Conservation (phyloP, 1,139 yeast genomes). For the Debaryomyces sp. region DNA sequence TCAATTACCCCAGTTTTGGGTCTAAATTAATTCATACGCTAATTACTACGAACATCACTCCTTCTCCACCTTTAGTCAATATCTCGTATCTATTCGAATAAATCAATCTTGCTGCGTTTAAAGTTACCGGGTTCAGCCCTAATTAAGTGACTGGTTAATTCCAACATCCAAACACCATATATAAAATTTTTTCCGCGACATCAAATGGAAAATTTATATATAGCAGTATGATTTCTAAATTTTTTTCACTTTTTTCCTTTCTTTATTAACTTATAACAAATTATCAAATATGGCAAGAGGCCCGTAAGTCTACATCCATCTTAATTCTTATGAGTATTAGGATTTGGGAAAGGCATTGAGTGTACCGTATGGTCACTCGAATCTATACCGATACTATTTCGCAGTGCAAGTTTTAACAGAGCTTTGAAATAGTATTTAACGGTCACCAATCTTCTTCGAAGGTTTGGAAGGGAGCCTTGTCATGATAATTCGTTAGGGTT, state of each 20-base stretch:
- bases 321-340: background rate
- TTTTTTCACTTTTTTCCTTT: slow-evolving; percentile 9
- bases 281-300: slow-evolving; percentile 86
- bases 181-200: background rate
- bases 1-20: background rate
- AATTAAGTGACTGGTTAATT: background rate
- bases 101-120: background rate
- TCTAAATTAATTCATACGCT: background rate
- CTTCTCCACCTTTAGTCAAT: background rate
- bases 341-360: slow-evolving; percentile 7
- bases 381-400: slow-evolving; percentile 9
- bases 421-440: slow-evolving; percentile 11
- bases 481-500: slow-evolving; percentile 24
- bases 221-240: background rate
- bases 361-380: slow-evolving; percentile 7
- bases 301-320: slow-evolving; percentile 61
- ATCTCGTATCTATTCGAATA: background rate
- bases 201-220: slow-evolving; percentile 7
- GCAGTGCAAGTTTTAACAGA: background rate
- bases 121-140: slow-evolving; percentile 1
- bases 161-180: slow-evolving; percentile 3
- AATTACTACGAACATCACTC: background rate
- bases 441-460: slow-evolving; percentile 26
- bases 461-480: slow-evolving; percentile 34
- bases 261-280: slow-evolving; percentile 18